Conservation (phyloP, 176 grass and related monocot species). For the Avena insularis region DNA sequence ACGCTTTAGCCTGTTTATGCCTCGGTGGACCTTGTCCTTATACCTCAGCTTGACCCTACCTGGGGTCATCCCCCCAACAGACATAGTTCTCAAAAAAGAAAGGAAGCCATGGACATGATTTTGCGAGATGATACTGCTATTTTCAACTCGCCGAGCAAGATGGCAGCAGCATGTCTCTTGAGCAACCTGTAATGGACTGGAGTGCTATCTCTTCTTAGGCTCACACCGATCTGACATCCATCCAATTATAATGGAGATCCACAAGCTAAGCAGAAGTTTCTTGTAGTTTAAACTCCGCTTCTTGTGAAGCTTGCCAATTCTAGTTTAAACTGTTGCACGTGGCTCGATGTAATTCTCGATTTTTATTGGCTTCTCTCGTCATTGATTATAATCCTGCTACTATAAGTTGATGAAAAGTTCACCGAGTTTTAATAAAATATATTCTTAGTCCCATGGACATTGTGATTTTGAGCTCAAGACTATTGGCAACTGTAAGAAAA, state of each 20-base stretch:
- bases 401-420: not conserved
- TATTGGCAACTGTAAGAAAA: not conserved
- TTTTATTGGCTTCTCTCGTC: not conserved
- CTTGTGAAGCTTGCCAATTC: not conserved
- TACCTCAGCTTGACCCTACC: too few species aligned
- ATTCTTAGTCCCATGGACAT: not conserved
- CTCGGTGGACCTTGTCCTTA: too few species aligned
- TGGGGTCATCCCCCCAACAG: too few species aligned
- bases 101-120: not conserved
- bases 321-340: not conserved
- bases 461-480: not conserved
- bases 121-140: not conserved
- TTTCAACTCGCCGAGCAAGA: not conserved
- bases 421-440: not conserved
- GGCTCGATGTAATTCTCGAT: not conserved
- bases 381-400: not conserved
- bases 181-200: not conserved
- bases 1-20: too few species aligned
- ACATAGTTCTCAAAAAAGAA: not conserved
- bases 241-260: not conserved
- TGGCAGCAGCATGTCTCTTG: not conserved
- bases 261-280: conserved; percentile 5
- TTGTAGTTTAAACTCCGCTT: not conserved
- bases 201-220: not conserved
- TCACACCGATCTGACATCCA: not conserved